Evolutionary conservation across 1,139 yeast species (phyloP).

Genomic region (Yamadazyma sp.): DNA sequence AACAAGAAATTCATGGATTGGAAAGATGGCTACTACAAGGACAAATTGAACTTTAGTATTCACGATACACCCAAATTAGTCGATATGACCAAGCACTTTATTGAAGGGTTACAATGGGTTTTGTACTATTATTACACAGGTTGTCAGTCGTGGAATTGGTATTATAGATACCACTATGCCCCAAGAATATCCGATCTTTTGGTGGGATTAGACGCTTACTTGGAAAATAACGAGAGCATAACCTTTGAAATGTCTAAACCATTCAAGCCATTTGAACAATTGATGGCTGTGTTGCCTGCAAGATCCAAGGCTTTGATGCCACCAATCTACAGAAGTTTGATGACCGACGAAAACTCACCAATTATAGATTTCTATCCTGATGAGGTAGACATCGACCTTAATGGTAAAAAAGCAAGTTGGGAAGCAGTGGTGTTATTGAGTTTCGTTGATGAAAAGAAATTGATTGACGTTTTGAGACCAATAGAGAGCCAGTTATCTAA

Average conservation of each 20-base stretch:
- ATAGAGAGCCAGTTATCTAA: conserved; percentile 58
- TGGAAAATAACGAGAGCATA: conserved; percentile 40
- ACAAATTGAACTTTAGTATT: conserved; percentile 70
- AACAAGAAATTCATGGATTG: conserved; percentile 73
- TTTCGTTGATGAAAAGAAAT: conserved; percentile 82
- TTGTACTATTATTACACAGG: conserved; percentile 86
- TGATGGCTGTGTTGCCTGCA: conserved; percentile 97
- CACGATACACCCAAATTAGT: conserved; percentile 55
- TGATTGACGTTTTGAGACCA: conserved; percentile 71
- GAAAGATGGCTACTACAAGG: conserved; percentile 80
- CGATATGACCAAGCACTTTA: conserved; percentile 73
- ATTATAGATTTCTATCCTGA: conserved; percentile 88
- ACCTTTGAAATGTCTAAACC: conserved; percentile 73
- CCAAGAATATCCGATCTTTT: conserved; percentile 88
- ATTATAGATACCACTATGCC: conserved; percentile 81
- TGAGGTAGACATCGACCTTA: conserved; percentile 85
- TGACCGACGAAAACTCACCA: conserved; percentile 89
- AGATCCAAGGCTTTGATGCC: conserved; percentile 86
- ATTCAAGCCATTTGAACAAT: conserved; percentile 90
- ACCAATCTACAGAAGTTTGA: conserved; percentile 68
- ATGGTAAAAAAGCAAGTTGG: conserved; percentile 96
- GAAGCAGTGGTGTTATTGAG: conserved; percentile 96
- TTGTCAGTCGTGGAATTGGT: conserved; percentile 95
- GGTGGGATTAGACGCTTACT: conserved; percentile 60
- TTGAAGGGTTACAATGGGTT: conserved; percentile 97